phyloP scores from a whole-genome alignment of 805 yeast species.

The Candida silvatica region DNA sequence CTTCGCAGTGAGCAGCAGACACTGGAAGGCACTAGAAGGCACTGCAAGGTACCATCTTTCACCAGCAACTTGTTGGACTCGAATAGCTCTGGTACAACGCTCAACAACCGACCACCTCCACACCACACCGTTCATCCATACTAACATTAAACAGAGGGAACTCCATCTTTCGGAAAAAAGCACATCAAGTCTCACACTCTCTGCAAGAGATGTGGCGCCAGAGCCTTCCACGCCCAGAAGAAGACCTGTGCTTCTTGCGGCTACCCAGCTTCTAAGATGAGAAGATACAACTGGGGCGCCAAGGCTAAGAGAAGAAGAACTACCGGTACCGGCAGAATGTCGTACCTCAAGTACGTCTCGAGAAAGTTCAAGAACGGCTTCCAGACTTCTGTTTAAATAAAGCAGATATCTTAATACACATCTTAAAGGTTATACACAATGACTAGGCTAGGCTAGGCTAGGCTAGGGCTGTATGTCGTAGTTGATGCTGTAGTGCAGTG shows the following conservation, averaged over 20 bases:
- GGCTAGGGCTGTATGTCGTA: no score
- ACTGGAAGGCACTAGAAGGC: no score
- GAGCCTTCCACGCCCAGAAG: slow-evolving; percentile 99
- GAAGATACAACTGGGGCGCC: slow-evolving; percentile 98
- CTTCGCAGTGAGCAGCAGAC: no score
- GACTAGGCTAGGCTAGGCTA: no score
- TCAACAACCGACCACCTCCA: no score
- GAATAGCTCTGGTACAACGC: no score
- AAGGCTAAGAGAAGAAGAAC: slow-evolving; percentile 99
- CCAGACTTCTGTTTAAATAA: slow-evolving; percentile 50
- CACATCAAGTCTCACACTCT: slow-evolving; percentile 99
- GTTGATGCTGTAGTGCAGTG: slow-evolving; percentile 60
- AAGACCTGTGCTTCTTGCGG: slow-evolving; percentile 98
- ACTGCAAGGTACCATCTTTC: no score
- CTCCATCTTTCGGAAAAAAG: slow-evolving; percentile 99
- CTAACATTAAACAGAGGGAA: no score
- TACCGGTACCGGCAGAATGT: slow-evolving; percentile 99
- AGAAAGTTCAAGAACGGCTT: slow-evolving; percentile 99
- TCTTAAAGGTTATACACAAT: no score
- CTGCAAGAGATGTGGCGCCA: slow-evolving; percentile 98
- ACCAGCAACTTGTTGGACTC: no score
- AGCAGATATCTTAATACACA: no score
- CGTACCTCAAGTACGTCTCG: slow-evolving; percentile 92
- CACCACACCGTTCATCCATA: no score
- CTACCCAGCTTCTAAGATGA: slow-evolving; percentile 98